These are phyloP conservation scores for Lodderomyces parapsilosis DNA, from an alignment of 1,139 yeast species.

Conservation along the genomic window DNA sequence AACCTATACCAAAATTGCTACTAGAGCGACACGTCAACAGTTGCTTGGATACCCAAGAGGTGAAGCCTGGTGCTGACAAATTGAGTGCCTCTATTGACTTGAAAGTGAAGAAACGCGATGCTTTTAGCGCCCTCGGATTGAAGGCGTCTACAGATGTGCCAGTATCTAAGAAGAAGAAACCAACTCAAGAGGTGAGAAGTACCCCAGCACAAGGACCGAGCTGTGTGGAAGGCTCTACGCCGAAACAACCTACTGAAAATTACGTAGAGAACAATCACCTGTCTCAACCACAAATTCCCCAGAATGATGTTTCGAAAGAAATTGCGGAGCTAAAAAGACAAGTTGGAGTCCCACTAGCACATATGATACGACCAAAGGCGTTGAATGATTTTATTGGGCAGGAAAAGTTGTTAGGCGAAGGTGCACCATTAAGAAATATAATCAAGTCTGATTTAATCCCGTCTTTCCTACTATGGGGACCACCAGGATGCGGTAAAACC, in stretches of 20 bases:
- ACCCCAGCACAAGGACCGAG: not conserved
- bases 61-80: slow-evolving; percentile 8
- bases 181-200: not conserved
- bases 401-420: slow-evolving; percentile 69
- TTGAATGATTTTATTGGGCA: slow-evolving; percentile 86
- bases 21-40: slow-evolving; percentile 44
- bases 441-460: slow-evolving; percentile 66
- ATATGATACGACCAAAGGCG: slow-evolving; percentile 72
- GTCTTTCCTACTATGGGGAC: slow-evolving; percentile 92
- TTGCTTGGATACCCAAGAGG: slow-evolving; percentile 27
- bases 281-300: not conserved
- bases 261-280: not conserved
- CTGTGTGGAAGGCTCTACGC: not conserved
- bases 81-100: slow-evolving; percentile 6
- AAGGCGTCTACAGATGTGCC: slow-evolving; percentile 18
- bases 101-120: slow-evolving; percentile 16
- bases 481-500: slow-evolving; percentile 95
- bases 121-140: slow-evolving; percentile 32
- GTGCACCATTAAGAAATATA: slow-evolving; percentile 71
- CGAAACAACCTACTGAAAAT: not conserved
- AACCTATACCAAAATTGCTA: slow-evolving; percentile 20
- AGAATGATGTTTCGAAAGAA: slow-evolving; percentile 16
- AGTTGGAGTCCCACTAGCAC: slow-evolving; percentile 74
- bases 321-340: slow-evolving; percentile 39
- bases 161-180: slow-evolving; percentile 1